Percentiles rank a stretch among this genome's conserved stretches.
Evolutionary conservation across 2,329 filamentous ascomycete species (phyloP).

Genomic region (Gremmenia infestans): DNA sequence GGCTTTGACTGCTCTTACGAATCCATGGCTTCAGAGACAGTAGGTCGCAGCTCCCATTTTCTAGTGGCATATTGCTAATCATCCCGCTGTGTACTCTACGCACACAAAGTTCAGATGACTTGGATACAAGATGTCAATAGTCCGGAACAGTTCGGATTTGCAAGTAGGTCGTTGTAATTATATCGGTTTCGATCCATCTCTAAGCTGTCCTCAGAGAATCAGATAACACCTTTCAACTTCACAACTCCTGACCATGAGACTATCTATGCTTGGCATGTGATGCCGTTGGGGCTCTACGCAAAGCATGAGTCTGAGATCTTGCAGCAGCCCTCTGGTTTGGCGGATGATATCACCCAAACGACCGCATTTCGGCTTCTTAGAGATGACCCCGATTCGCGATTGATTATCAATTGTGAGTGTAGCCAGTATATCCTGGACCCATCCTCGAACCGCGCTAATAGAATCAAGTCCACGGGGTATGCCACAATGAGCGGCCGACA

Average conservation of each 20-base stretch:
- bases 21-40: constrained; percentile 74
- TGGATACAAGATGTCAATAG: constrained; percentile 68
- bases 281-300: constrained; percentile 73
- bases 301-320: constrained; percentile 62
- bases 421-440: constrained; percentile 28
- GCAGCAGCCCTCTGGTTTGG: constrained; percentile 37
- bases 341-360: constrained; percentile 49
- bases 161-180: constrained; percentile 49
- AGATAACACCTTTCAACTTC: constrained; percentile 82
- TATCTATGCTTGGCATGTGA: constrained; percentile 85
- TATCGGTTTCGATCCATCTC: neutral
- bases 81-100: constrained; percentile 62
- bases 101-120: constrained; percentile 70
- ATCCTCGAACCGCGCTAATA: constrained; percentile 9
- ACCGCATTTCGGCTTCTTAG: constrained; percentile 57
- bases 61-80: constrained; percentile 2
- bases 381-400: constrained; percentile 56
- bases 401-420: constrained; percentile 59
- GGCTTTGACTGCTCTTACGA: constrained; percentile 61
- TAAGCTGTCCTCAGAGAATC: constrained; percentile 55
- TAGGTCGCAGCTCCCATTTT: constrained; percentile 41
- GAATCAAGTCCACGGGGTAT: constrained; percentile 56
- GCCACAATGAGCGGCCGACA: constrained; percentile 19
- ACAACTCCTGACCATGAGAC: constrained; percentile 68
- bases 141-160: constrained; percentile 81